Base-by-base conservation (phyloP, 1,139 yeast genomes). In the Pichia sp. region DNA sequence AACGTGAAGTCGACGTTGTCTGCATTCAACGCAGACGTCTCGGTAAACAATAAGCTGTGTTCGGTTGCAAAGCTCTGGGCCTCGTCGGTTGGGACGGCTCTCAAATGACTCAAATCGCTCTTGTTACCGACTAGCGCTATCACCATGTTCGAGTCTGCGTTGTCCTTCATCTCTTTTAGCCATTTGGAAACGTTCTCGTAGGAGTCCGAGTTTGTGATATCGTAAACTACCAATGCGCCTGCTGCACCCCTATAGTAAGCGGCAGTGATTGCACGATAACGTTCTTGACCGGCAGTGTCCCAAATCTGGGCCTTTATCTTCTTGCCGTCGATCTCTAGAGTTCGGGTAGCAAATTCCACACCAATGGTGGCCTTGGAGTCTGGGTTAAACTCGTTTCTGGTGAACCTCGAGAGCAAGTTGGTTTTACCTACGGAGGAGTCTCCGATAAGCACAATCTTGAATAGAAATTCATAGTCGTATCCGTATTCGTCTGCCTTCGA, bases 201-300 rank as follows among this genome's bases (percentile, higher is more conserved):
- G 54, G 93, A 82, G 70, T 87, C 95, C 38, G 95, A 87, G 72
- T 92, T 92, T 58, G 97, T 84, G 69, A 93, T 92, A 73, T 93
- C 99, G 73, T 93, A 93, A 62, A 93, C 96, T 59, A 93, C 86
- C 65, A 93, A 78, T 1, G 99, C 99, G 53, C 99, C 99, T 51
- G 92, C 96, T 0, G 99, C 99, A 49, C 99, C 99, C 69, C 99
- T 81, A 72, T 93, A 93, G 75, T 93, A 93, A 13, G 98, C 99
- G 59, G 95, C 85, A 44, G 99, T 93, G 68, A 93, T 93, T 52
- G 99, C 98, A 66, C 99, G 83, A 76, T 93, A 93, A 70, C 99
- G 83, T 73, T 93, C 99, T 76, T 93, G 99, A 57, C 99, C 99
- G 2, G 99, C 99, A 32, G 99, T 93, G 72, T 93, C 99, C 99